phyloP scores from a whole-genome alignment of 306 rosid species.

The Medicago ruthenica region DNA sequence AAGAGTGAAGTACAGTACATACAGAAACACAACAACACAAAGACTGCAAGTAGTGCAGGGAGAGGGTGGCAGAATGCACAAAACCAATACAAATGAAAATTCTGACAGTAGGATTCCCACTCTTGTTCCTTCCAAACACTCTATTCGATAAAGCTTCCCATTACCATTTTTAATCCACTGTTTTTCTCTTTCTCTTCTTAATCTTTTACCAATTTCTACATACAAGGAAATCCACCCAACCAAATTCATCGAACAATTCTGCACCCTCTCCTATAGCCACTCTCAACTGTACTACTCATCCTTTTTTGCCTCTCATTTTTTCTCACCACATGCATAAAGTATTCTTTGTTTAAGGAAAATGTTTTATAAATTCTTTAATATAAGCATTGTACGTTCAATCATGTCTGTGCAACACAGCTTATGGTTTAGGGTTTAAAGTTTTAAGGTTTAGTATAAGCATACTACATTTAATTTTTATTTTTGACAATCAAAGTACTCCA shows the following conservation, averaged over 20 bases:
- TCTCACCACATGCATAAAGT: constrained; percentile 6
- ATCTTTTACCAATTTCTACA: constrained; percentile 48
- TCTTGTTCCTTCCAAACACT: constrained; percentile 84
- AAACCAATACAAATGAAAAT: constrained; percentile 35
- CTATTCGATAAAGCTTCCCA: constrained; percentile 66
- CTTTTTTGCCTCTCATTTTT: constrained; percentile 18
- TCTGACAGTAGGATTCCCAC: constrained; percentile 86
- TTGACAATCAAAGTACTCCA: too few relatives aligned
- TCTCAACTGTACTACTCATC: constrained; percentile 2
- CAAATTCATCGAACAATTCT: constrained; percentile 7
- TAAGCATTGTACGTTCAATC: too few relatives aligned
- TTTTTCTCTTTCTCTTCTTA: constrained; percentile 44
- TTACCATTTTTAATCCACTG: constrained; percentile 49
- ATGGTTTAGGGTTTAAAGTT: too few relatives aligned
- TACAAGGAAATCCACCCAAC: not conserved
- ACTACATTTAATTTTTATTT: too few relatives aligned
- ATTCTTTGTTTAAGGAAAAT: not conserved
- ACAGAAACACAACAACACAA: constrained; percentile 37
- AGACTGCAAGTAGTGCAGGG: constrained; percentile 37
- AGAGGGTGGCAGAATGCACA: constrained; percentile 44
- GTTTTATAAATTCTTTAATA: too few relatives aligned
- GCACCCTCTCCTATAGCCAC: constrained; percentile 32
- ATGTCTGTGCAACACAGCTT: too few relatives aligned
- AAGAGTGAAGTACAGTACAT: constrained; percentile 3
- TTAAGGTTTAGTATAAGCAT: too few relatives aligned